A percentile compares a stretch with the other conserved stretches of the same genome.
Evolutionary conservation across 2,329 filamentous ascomycete genomes (phyloP).

Genomic region (Aspergillus oerlinghausenensis): DNA sequence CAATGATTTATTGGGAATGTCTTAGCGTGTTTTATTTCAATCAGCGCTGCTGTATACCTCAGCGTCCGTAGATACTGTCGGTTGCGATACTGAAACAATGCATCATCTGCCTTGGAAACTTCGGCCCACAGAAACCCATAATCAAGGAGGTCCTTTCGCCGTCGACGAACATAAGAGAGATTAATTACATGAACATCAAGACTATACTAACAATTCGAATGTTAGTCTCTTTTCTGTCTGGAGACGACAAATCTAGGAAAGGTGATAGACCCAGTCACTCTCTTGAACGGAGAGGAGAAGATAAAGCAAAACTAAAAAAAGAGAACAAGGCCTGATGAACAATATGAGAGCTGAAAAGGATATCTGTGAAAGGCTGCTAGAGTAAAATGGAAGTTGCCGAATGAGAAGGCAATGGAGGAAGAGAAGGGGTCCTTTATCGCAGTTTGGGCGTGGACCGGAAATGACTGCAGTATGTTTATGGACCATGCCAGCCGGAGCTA

Average conservation of each 20-base stretch:
- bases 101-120: conserved; percentile 1
- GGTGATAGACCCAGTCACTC: conserved; percentile 20
- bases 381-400: conserved; percentile 27
- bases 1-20: conserved; percentile 10
- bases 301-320: conserved; percentile 18
- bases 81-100: conserved; percentile 2
- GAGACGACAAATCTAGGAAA: conserved; percentile 25
- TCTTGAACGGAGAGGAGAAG: conserved; percentile 12
- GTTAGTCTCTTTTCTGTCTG: conserved; percentile 24
- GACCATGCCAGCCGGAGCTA: conserved; percentile 17
- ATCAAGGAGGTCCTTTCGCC: conserved; percentile 20
- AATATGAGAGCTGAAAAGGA: conserved; percentile 31
- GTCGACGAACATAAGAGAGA: conserved; percentile 29
- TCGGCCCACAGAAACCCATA: background rate
- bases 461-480: conserved; percentile 8
- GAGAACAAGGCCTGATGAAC: conserved; percentile 16
- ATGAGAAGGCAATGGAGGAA: conserved; percentile 9
- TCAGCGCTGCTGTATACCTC: background rate
- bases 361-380: conserved; percentile 37
- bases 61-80: background rate
- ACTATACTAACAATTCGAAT: conserved; percentile 22
- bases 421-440: conserved; percentile 15
- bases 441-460: conserved; percentile 12
- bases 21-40: background rate
- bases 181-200: conserved; percentile 32